A percentile compares a stretch with the other conserved stretches of the same genome.
Evolutionary conservation across 306 rosid species (phyloP).

Genomic region (Astragalus glycyphyllos): DNA sequence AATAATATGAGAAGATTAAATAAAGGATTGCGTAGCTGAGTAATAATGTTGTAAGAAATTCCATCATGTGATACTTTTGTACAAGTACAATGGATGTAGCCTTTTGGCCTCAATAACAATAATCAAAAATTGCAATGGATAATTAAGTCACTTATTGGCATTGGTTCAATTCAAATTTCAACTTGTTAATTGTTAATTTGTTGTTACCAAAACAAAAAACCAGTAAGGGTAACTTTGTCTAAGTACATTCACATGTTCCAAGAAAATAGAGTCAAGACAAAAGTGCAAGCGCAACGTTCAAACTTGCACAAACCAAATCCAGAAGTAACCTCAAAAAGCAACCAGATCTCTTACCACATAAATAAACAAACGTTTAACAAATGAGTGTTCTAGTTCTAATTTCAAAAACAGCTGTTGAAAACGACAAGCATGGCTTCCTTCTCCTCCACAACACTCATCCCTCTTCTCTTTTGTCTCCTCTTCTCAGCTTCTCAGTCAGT

Average conservation of each 20-base stretch:
- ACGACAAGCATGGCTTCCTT: slow-evolving; percentile 22
- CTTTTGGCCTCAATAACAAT: too few relatives aligned
- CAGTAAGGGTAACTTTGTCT: slow-evolving; percentile 35
- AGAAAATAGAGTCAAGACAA: slow-evolving; percentile 26
- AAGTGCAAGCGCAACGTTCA: slow-evolving; percentile 36
- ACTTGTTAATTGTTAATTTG: too few relatives aligned
- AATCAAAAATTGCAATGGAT: too few relatives aligned
- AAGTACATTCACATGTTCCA: slow-evolving; percentile 41
- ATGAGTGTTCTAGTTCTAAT: not conserved
- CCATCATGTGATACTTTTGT: too few relatives aligned
- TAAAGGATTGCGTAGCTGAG: not conserved
- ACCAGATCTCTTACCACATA: not conserved
- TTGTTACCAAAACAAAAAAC: too few relatives aligned
- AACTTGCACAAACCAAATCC: slow-evolving; percentile 29
- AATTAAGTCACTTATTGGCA: too few relatives aligned
- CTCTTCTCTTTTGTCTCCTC: slow-evolving; percentile 35
- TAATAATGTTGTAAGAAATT: not conserved
- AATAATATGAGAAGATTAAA: not conserved
- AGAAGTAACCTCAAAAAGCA: slow-evolving; percentile 2
- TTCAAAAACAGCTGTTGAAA: not conserved
- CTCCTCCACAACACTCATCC: not conserved
- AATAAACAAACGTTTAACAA: not conserved
- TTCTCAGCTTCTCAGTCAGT: slow-evolving; percentile 8
- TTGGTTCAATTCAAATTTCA: too few relatives aligned
- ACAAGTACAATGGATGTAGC: too few relatives aligned